These are phyloP conservation scores for Naematelia aurantialba DNA, from an alignment of 768 basidiomycete species.

Conservation along the genomic window DNA sequence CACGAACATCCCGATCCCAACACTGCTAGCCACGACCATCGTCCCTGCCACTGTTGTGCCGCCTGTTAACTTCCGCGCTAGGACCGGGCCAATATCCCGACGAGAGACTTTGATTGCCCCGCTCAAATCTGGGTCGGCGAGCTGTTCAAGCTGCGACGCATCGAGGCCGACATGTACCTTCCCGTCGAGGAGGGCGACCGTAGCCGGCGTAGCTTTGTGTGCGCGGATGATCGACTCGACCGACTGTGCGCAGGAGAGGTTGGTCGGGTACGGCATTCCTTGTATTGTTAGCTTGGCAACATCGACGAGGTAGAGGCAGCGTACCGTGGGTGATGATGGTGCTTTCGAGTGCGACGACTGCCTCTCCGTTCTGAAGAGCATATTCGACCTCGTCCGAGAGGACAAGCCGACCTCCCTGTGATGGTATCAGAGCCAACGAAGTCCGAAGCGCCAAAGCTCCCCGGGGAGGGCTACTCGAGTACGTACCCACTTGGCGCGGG, in stretches of 20 bases:
- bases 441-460: too few relatives aligned
- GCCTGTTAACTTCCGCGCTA: slow-evolving; percentile 57
- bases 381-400: slow-evolving; percentile 65
- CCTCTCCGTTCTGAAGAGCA: slow-evolving; percentile 62
- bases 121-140: slow-evolving; percentile 10
- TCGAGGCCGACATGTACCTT: slow-evolving; percentile 80
- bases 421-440: too few relatives aligned
- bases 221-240: slow-evolving; percentile 71
- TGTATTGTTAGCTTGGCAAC: slow-evolving; percentile 5
- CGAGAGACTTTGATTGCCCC: slow-evolving; percentile 46
- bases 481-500: slow-evolving; percentile 8
- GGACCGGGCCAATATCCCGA: slow-evolving; percentile 34
- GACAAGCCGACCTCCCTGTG: slow-evolving; percentile 34
- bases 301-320: slow-evolving; percentile 2
- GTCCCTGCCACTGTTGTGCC: slow-evolving; percentile 60
- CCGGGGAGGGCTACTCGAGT: too few relatives aligned
- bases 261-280: slow-evolving; percentile 76
- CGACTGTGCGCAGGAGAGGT: slow-evolving; percentile 65
- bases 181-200: slow-evolving; percentile 78
- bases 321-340: slow-evolving; percentile 81
- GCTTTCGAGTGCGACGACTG: slow-evolving; percentile 87
- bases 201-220: slow-evolving; percentile 79
- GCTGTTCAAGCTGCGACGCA: slow-evolving; percentile 56
- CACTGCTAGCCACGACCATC: slow-evolving; percentile 57
- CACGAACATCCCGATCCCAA: slow-evolving; percentile 72